Evolutionary conservation across 1,139 yeast species (phyloP), one percentile per base, ranked within the genome.

Genomic region (Pichia sp.): DNA sequence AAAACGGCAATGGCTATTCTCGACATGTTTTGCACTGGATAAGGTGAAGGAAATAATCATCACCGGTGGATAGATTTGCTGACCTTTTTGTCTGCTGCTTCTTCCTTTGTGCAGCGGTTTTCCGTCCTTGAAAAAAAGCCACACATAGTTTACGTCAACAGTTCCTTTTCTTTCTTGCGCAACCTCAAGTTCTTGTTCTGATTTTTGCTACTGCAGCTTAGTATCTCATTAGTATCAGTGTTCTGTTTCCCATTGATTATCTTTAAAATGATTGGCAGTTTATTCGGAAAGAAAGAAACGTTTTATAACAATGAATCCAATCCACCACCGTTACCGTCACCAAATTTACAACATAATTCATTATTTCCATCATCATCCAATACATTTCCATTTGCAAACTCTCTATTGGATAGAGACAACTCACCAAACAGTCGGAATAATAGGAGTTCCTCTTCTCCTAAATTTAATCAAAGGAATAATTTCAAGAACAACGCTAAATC

Each of bases 181-280:
- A 32, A 32, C 36, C 20, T 18, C 36, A 18, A 32, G 22, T 32
- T 32, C 22, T 16, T 18, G 3, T 32, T 7, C 16, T 32, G 18
- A 32, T 13, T 9, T 12, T 18, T 32, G 36, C 36, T 32, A 13
- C 11, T 6, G 11, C 36, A 32, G 22, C 36, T 32, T 9, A 18
- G 16, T 16, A 4, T 13, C 11, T 32, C 36, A 15, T n/a, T 7
- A 30, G 16, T 9, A n/a, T 7, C 9, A 30, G 8, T 30, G 13
- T 27, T 15, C 7, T 15, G 18, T 32, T 18, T 32, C 6, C 15
- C 11, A 32, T 4, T 32, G 7, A 12, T 4, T 7, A 13, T 18
- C 36, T 8, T 7, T 15, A 22, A 7, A 12, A 51, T 51, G 54
- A 43, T 51, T 9, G 53, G 53, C 18, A 45, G 40, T 25, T 35